Conservation (phyloP, 495 filamentous ascomycete species). For the Penicillium riverlandense region DNA sequence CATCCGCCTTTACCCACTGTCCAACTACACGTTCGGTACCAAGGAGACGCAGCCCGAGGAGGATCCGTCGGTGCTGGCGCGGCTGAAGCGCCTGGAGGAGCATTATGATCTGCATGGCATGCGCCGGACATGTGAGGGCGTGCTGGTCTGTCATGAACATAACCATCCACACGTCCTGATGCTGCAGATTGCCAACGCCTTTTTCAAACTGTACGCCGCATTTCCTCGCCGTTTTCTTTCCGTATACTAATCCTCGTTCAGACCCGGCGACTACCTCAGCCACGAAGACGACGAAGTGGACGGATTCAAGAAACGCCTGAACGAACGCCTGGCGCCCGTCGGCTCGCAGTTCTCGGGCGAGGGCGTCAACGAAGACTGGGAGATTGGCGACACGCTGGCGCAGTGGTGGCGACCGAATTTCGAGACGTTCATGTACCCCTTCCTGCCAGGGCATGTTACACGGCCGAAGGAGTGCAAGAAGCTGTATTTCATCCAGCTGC, state of each 20-base stretch:
- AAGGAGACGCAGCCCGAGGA: constrained; percentile 98
- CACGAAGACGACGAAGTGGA: constrained; percentile 84
- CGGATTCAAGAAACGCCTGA: constrained; percentile 86
- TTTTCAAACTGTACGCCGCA: constrained; percentile 77
- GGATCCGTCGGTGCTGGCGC: constrained; percentile 88
- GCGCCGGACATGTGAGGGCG: constrained; percentile 92
- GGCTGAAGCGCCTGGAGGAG: constrained; percentile 86
- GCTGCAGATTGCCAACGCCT: constrained; percentile 98
- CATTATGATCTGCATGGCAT: constrained; percentile 91
- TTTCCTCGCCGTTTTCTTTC: neutral
- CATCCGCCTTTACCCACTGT: constrained; percentile 89
- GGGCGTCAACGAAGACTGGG: constrained; percentile 83
- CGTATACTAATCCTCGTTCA: constrained; percentile 19
- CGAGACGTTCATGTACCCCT: constrained; percentile 99
- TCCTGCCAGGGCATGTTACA: constrained; percentile 89
- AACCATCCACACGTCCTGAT: constrained; percentile 97
- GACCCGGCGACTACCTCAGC: constrained; percentile 90
- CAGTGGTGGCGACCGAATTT: constrained; percentile 99
- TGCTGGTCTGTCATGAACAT: constrained; percentile 96
- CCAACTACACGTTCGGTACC: constrained; percentile 97
- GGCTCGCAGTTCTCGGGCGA: constrained; percentile 81
- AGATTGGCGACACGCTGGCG: constrained; percentile 87
- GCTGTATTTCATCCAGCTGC: constrained; percentile 91
- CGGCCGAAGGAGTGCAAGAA: constrained; percentile 99
- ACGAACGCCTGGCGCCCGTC: constrained; percentile 87